Percentiles rank a stretch among this genome's conserved stretches.
Conservation (phyloP, 176 grass and related monocot genomes). For the Oryza brachyantha region DNA sequence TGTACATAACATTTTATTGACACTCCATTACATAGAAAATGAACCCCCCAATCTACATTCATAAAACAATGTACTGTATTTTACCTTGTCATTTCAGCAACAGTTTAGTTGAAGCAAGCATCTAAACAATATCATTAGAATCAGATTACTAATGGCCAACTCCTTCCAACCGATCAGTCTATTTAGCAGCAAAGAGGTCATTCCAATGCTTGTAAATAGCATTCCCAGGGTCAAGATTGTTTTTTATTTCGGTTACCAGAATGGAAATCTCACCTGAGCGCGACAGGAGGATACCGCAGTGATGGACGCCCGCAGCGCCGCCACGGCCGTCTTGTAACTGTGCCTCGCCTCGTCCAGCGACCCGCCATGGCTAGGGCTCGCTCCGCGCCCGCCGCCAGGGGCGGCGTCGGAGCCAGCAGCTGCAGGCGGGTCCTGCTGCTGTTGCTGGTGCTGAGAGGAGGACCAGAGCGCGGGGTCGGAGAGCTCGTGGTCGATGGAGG, state of each 20-base stretch:
- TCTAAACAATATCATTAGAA: no score
- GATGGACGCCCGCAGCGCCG: conserved; percentile 48
- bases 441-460: not conserved
- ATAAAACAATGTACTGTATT: not conserved
- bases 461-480: conserved; percentile 79
- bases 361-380: conserved; percentile 28
- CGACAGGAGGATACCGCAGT: conserved; percentile 44
- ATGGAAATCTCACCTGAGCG: conserved; percentile 26
- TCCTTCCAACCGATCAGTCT: no score
- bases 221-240: not conserved
- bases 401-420: not conserved
- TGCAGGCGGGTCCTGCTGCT: not conserved
- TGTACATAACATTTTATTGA: not conserved
- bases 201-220: no score
- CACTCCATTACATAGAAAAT: not conserved
- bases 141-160: no score
- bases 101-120: not conserved
- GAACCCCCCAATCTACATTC: not conserved
- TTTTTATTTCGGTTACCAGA: not conserved
- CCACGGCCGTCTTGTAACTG: conserved; percentile 56
- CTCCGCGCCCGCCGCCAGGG: not conserved
- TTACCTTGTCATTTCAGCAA: not conserved
- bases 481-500: conserved; percentile 83
- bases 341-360: conserved; percentile 74
- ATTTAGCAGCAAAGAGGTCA: no score